Evolutionary conservation across 805 yeast species (phyloP), one percentile per base, ranked within the genome.

Genomic region (Komagataella mondaviorum): DNA sequence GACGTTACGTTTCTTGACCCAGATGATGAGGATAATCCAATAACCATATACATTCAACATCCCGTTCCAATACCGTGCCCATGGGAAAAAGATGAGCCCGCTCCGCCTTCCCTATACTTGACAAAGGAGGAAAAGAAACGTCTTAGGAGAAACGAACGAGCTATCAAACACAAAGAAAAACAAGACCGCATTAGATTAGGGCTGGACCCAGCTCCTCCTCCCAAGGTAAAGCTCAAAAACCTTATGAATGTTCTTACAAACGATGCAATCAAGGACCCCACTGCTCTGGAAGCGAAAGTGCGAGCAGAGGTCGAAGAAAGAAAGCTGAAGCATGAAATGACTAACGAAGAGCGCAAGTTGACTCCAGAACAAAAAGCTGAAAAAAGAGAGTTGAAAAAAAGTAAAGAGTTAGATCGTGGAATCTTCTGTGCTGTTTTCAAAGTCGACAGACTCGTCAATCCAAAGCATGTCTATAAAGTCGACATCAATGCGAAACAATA

Each of bases 181-280:
- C 96, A 88, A 61, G 91, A 88, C 57, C 71, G 85, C 48, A 82
- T 90, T 22, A 76, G 81, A 52, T 68, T 87, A 4, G 99, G 99
- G 0, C 66, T 90, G 17, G 87, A 84, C 48, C 85, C 95, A 0
- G 84, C 95, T 4, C 96, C 96, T 0, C 84, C 84, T 5, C 95
- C 96, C 2, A 93, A 91, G 64, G 85, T 93, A 23, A 87, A 85
- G 59, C 70, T 88, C 47, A 78, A 84, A 46, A 93, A 91, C 62
- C 73, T 93, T 64, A 87, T 88, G 89, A 84, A 76, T 58, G 96
- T 88, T 0, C 69, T 85, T 49, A 87, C 97, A 2, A 80, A 86
- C 57, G 95, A 87, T 53, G 88, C 93, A 6, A 84, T 90, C 48
- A 72, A 77, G 53, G 96, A 93, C 61, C 98, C 99, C 1, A 91